Evolutionary conservation across 768 basidiomycete genomes (phyloP), one percentile per base, ranked within the genome.

Genomic region (Trichaptum fuscoviolaceum): DNA sequence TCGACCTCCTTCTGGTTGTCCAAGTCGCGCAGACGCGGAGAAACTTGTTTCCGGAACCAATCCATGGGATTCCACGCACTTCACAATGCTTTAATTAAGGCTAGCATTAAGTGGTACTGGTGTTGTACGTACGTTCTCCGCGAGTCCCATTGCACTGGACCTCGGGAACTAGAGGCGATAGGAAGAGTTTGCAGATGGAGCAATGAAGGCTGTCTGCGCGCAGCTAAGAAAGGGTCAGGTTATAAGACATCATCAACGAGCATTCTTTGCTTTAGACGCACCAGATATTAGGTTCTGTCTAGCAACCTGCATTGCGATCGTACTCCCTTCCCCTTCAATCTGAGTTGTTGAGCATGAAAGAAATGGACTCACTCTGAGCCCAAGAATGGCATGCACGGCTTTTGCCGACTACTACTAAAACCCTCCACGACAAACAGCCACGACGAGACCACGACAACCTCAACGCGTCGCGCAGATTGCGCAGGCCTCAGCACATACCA

Each of bases 91-190:
- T 23, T 23, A 17, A 12, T 52, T 18, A 25, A 30, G 30, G 2
- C 8, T 30, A 30, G 2, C 4, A 57, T 17, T 23, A 10, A 8
- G 23, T 69, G 64, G 34, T 35, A 65, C 26, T 52, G 59, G 25
- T 20, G 62, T 69, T 58, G 12, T 36, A 76, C 84, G 35, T 77
- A 86, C 85, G 79, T 70, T 70, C 85, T 79, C 36, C 80, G 80
- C 63, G 78, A 73, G 67, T 77, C 76, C 73, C 78, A 76, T 35
- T 75, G 74, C 27, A 77, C 69, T 26, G 10, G 59, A 15, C 42
- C 42, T 20, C 73, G 71, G 24, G 76, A 74, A 42, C 58, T 60
- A 17, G 69, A 62, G 58, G 66, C 26, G 34, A 63, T 66, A 18
- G 67, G 67, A 26, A 57, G 69, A 60, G 63, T 67, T 60, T 68